phyloP scores from a whole-genome alignment of 1,284 basidiomycete genomes.

The Ceratobasidium sp. region DNA sequence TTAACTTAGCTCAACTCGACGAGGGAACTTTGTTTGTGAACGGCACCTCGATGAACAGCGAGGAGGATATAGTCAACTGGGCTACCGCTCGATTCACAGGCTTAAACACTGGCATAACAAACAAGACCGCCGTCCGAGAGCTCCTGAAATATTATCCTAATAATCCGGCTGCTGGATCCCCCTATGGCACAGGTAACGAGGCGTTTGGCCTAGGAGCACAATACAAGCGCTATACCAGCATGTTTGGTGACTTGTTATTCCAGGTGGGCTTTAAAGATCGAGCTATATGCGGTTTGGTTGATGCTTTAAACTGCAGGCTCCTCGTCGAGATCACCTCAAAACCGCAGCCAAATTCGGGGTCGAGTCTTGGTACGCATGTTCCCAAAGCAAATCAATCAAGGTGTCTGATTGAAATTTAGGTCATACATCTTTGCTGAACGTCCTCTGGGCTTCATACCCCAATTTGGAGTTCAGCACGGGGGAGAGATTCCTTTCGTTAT shows the following conservation, averaged over 20 bases:
- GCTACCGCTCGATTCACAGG: conserved; percentile 7
- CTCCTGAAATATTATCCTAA: conserved; percentile 37
- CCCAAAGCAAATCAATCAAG: background rate
- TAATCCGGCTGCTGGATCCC: conserved; percentile 32
- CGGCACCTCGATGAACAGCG: background rate
- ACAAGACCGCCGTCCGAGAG: background rate
- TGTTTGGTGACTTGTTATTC: conserved; percentile 30
- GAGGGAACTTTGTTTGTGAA: conserved; percentile 42
- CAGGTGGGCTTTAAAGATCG: background rate
- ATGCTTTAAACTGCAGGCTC: background rate
- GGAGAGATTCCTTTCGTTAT: background rate
- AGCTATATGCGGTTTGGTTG: background rate
- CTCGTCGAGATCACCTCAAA: conserved; percentile 18
- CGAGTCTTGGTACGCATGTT: conserved; percentile 18
- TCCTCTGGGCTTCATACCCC: background rate
- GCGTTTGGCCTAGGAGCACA: conserved; percentile 31
- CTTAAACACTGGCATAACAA: background rate
- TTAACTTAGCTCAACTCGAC: conserved; percentile 32
- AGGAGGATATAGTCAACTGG: conserved; percentile 34
- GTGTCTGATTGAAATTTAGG: background rate
- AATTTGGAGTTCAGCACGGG: too few relatives aligned
- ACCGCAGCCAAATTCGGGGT: conserved; percentile 31
- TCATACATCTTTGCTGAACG: conserved; percentile 14
- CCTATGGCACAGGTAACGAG: conserved; percentile 36
- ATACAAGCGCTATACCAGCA: conserved; percentile 37